Conservation (phyloP, 176 grass and related monocot species). For the Triticum urartu region DNA sequence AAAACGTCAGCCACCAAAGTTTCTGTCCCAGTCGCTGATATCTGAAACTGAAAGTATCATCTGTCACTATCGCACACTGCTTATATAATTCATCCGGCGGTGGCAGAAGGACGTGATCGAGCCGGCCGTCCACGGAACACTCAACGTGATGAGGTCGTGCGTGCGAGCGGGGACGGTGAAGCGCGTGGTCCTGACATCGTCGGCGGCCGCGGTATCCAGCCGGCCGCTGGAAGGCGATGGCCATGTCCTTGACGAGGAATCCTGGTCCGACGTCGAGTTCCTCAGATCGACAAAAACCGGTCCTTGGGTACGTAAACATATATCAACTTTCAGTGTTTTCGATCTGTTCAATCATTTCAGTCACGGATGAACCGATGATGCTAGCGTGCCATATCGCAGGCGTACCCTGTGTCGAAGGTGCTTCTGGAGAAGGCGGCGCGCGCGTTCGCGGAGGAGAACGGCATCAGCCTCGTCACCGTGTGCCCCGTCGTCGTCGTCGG, state of each 20-base stretch:
- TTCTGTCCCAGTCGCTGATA: too few relatives aligned
- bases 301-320: constrained; percentile 27
- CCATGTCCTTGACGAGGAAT: too few relatives aligned
- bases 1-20: background rate
- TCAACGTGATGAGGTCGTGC: too few relatives aligned
- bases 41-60: too few relatives aligned
- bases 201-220: too few relatives aligned
- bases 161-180: too few relatives aligned
- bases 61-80: too few relatives aligned
- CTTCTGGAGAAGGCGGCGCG: constrained; percentile 38
- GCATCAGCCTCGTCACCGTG: constrained; percentile 14
- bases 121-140: too few relatives aligned
- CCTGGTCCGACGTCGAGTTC: too few relatives aligned
- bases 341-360: background rate
- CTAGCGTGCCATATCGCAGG: background rate
- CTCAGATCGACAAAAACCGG: background rate
- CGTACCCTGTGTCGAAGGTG: constrained; percentile 51
- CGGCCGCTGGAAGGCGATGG: too few relatives aligned
- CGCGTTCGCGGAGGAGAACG: constrained; percentile 26
- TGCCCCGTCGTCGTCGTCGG: constrained; percentile 4
- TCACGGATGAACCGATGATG: background rate
- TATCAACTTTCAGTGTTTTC: too few relatives aligned
- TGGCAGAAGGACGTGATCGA: constrained; percentile 31
- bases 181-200: too few relatives aligned
- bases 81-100: background rate